phyloP scores from a whole-genome alignment of 2,329 filamentous ascomycete species.

The Fusarium coicis region DNA sequence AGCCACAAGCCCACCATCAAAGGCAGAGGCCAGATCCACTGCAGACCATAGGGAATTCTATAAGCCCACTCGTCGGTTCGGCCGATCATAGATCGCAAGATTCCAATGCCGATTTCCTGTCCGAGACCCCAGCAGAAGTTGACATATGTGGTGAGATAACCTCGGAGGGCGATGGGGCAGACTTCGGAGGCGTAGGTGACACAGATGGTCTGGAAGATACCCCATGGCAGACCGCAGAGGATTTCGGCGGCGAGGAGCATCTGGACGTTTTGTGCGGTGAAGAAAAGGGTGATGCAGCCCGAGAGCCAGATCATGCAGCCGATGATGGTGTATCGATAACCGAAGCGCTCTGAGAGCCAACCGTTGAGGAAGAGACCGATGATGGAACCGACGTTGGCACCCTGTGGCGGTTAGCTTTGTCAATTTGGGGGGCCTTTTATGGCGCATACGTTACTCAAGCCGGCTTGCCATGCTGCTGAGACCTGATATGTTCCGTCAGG shows the following conservation, averaged over 20 bases:
- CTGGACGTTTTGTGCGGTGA: slow-evolving; percentile 36
- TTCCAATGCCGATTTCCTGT: slow-evolving; percentile 78
- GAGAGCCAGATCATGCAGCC: slow-evolving; percentile 32
- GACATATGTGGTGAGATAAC: slow-evolving; percentile 78
- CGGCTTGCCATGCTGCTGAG: slow-evolving; percentile 37
- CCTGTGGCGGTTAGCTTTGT: slow-evolving; percentile 3
- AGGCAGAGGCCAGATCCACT: slow-evolving; percentile 82
- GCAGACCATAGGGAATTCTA: slow-evolving; percentile 75
- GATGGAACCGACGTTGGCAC: slow-evolving; percentile 36
- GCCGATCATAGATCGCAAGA: slow-evolving; percentile 74
- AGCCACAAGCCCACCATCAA: slow-evolving; percentile 73
- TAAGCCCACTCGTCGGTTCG: slow-evolving; percentile 75
- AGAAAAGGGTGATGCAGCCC: slow-evolving; percentile 37
- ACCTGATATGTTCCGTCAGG: slow-evolving; percentile 34
- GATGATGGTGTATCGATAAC: slow-evolving; percentile 39
- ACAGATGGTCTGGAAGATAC: slow-evolving; percentile 41
- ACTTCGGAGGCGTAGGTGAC: slow-evolving; percentile 67
- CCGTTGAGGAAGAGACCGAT: slow-evolving; percentile 39
- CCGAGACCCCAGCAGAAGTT: slow-evolving; percentile 83
- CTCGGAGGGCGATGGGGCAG: slow-evolving; percentile 76
- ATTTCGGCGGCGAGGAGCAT: slow-evolving; percentile 39
- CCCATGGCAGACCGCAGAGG: slow-evolving; percentile 36
- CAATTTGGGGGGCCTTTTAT: rapidly evolving
- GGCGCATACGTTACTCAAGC: slow-evolving; percentile 31
- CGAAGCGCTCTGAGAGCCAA: slow-evolving; percentile 31